These are phyloP conservation scores for Yamadazyma buinensis DNA, from an alignment of 1,139 yeast species.

Conservation along the genomic window DNA sequence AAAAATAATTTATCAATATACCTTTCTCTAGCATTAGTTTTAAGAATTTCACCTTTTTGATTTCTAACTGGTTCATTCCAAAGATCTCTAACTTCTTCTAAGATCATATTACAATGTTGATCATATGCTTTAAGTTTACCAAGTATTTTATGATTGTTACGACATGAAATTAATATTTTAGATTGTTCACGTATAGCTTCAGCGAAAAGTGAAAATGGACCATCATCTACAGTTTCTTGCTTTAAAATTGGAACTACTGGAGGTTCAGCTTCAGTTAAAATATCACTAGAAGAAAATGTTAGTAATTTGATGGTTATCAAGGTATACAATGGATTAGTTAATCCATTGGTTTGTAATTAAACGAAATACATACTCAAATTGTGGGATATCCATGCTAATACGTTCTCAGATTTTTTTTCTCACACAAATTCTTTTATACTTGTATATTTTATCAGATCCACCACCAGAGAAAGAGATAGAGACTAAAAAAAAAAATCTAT, in stretches of 20 bases:
- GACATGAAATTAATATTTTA: slow-evolving; percentile 81
- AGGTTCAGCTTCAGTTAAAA: slow-evolving; percentile 1
- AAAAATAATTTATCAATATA: slow-evolving; percentile 86
- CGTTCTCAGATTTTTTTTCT: too few species aligned
- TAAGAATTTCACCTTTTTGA: slow-evolving; percentile 67
- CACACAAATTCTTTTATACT: too few species aligned
- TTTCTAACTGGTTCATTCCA: slow-evolving; percentile 75
- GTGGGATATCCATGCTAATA: not conserved
- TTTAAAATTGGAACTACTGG: too few species aligned
- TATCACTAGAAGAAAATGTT: slow-evolving; percentile 3
- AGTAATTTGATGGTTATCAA: too few species aligned
- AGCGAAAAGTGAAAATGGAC: slow-evolving; percentile 85
- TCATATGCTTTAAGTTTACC: slow-evolving; percentile 94
- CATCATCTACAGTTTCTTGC: slow-evolving; percentile 36
- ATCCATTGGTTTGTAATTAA: too few species aligned
- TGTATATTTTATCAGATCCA: too few species aligned
- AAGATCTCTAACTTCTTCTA: slow-evolving; percentile 88
- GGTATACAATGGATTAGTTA: too few species aligned
- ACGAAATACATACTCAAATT: not conserved
- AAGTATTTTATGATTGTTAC: slow-evolving; percentile 88
- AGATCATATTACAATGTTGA: slow-evolving; percentile 88
- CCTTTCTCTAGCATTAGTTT: slow-evolving; percentile 72
- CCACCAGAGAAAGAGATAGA: too few species aligned
- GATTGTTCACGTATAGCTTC: slow-evolving; percentile 71
- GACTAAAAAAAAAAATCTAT: too few species aligned